Conservation (phyloP, 306 rosid species). For the Lablab purpureus region DNA sequence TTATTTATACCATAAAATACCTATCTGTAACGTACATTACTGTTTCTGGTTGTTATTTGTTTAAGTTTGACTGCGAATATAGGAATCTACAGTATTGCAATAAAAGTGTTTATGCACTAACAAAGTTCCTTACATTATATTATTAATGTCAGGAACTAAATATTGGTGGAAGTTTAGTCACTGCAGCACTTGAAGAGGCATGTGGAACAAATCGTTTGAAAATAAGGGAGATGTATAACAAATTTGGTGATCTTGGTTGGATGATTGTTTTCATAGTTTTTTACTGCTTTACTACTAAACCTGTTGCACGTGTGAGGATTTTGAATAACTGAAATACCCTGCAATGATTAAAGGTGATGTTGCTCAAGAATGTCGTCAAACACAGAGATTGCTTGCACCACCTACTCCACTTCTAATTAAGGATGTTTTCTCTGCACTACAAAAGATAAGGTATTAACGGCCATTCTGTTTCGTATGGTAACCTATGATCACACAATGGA, state of each 20-base stretch:
- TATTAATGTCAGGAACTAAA: conserved; percentile 72
- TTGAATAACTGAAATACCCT: conserved; percentile 46
- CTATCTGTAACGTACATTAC: conserved; percentile 1
- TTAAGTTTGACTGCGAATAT: conserved; percentile 19
- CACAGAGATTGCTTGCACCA: conserved; percentile 86
- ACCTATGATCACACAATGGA: conserved; percentile 1
- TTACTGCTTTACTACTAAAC: conserved; percentile 37
- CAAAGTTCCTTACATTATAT: background rate
- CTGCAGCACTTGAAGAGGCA: conserved; percentile 87
- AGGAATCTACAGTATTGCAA: conserved; percentile 22
- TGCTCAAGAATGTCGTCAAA: conserved; percentile 92
- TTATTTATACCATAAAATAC: background rate
- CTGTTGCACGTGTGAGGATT: conserved; percentile 36
- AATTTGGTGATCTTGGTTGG: conserved; percentile 91
- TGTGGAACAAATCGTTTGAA: conserved; percentile 78
- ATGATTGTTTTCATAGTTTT: conserved; percentile 40
- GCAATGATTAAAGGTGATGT: conserved; percentile 81
- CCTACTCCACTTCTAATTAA: conserved; percentile 79
- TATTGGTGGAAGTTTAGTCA: conserved; percentile 89
- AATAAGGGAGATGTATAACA: conserved; percentile 86
- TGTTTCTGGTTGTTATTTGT: conserved; percentile 35
- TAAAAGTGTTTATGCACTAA: conserved; percentile 36
- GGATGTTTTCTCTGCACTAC: conserved; percentile 76
- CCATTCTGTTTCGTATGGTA: conserved; percentile 33
- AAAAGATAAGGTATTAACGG: conserved; percentile 71